A percentile compares a stretch with the other conserved stretches of the same genome.
These are phyloP conservation scores for Suaeda aralocaspica DNA, from an alignment of 148 eudicot genomes.

Conservation along the genomic window DNA sequence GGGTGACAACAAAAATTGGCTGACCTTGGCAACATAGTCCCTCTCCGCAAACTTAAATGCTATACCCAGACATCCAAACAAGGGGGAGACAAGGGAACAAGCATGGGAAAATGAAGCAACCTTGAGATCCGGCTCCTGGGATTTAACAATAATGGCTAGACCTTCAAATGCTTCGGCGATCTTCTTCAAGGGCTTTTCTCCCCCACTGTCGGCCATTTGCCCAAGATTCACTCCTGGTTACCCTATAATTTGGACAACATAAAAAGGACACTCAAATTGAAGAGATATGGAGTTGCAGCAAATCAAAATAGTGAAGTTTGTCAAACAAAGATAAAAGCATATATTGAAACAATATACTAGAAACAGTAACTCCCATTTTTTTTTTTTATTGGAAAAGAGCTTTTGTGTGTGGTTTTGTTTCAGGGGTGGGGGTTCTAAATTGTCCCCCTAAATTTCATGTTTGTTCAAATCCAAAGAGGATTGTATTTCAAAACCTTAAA, in stretches of 20 bases:
- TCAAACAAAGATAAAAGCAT: no score
- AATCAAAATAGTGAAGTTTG: no score
- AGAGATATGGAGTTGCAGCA: no score
- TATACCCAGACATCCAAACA: slow-evolving; percentile 83
- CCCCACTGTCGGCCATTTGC: slow-evolving; percentile 37
- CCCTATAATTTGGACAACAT: background rate
- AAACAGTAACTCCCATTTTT: no score
- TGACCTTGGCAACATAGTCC: slow-evolving; percentile 86
- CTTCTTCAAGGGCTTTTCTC: slow-evolving; percentile 52
- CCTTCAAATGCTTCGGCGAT: slow-evolving; percentile 66
- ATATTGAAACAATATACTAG: no score
- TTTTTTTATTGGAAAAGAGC: no score
- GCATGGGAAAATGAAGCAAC: slow-evolving; percentile 71
- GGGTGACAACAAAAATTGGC: background rate
- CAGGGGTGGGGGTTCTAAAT: no score
- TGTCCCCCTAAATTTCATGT: no score
- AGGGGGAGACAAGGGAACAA: slow-evolving; percentile 84
- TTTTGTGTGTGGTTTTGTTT: no score
- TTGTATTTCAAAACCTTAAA: no score
- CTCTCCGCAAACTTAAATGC: slow-evolving; percentile 95
- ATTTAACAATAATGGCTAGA: slow-evolving; percentile 39
- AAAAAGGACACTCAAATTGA: background rate
- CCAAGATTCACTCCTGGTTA: background rate
- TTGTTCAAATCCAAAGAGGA: no score
- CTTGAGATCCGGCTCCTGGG: slow-evolving; percentile 36